A percentile compares a stretch with the other conserved stretches of the same genome.
Conservation (phyloP, 169 alveolate species). For the Cryptosporidium parvum region DNA sequence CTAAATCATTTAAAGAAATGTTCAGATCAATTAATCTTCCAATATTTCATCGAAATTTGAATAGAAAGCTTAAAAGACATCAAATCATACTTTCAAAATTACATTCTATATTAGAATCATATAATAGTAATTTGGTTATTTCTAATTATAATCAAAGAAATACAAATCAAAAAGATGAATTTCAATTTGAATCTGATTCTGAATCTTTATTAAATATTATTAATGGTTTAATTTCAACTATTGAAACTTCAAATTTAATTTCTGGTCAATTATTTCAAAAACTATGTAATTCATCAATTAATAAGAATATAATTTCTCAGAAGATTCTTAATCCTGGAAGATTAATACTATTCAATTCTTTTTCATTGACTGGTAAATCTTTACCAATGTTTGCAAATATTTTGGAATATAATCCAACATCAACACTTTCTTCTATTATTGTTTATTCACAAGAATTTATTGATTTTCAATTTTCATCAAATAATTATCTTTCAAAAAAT, state of each 20-base stretch:
- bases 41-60: slow-evolving; percentile 79
- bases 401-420: slow-evolving; percentile 6
- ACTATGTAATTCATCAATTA: slow-evolving; percentile 21
- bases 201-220: background rate
- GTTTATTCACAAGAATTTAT: slow-evolving; percentile 10
- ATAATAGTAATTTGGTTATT: background rate
- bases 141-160: background rate
- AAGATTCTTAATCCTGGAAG: slow-evolving; percentile 57
- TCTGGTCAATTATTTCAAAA: slow-evolving; percentile 12
- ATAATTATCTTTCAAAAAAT: no score
- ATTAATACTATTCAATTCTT: slow-evolving; percentile 14
- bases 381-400: slow-evolving; percentile 32
- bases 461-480: background rate
- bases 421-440: background rate
- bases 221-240: background rate
- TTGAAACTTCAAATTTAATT: background rate
- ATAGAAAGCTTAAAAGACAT: slow-evolving; percentile 76
- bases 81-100: slow-evolving; percentile 13
- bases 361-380: background rate
- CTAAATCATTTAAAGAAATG: slow-evolving; percentile 88
- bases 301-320: slow-evolving; percentile 19
- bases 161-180: background rate
- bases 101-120: background rate
- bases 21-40: slow-evolving; percentile 84
- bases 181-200: background rate